Percentiles rank a stretch among this genome's conserved stretches.
Conservation (phyloP, 129 eudicot species). For the Ambrosia trifida region DNA sequence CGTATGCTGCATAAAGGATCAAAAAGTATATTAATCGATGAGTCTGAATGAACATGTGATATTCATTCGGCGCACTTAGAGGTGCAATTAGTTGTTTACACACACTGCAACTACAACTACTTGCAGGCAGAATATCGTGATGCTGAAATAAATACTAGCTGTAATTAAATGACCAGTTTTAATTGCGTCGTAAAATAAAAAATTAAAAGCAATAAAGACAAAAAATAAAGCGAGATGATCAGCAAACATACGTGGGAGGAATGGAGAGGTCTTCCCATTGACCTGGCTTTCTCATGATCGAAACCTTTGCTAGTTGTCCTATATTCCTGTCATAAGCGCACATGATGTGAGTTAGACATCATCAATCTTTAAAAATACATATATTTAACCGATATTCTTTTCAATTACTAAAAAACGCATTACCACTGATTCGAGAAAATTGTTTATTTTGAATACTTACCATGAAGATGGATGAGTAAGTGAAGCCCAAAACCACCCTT, state of each 20-base stretch:
- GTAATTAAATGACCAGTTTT: background rate
- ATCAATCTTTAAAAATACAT: constrained; percentile 13
- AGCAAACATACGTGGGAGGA: constrained; percentile 50
- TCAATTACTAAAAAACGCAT: background rate
- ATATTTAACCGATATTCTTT: no score
- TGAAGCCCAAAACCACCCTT: constrained; percentile 92
- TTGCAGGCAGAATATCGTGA: constrained; percentile 3
- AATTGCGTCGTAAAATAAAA: constrained; percentile 6
- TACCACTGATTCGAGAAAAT: background rate
- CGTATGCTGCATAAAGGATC: constrained; percentile 57
- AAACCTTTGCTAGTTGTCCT: constrained; percentile 65
- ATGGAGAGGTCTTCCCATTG: constrained; percentile 62
- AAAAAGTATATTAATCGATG: background rate
- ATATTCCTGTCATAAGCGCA: constrained; percentile 49
- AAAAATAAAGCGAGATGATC: background rate
- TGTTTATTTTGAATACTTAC: constrained; percentile 33
- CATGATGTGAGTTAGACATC: constrained; percentile 3
- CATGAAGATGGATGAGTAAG: constrained; percentile 72
- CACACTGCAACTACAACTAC: background rate
- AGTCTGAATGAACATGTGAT: background rate
- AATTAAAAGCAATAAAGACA: constrained; percentile 7
- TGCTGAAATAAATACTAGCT: background rate
- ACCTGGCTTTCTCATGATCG: constrained; percentile 63
- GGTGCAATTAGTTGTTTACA: constrained; percentile 1
- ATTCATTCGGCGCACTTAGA: background rate